These are phyloP conservation scores for Phaeophleospora eucalypticola DNA, from an alignment of 2,329 filamentous ascomycete genomes.

Conservation along the genomic window DNA sequence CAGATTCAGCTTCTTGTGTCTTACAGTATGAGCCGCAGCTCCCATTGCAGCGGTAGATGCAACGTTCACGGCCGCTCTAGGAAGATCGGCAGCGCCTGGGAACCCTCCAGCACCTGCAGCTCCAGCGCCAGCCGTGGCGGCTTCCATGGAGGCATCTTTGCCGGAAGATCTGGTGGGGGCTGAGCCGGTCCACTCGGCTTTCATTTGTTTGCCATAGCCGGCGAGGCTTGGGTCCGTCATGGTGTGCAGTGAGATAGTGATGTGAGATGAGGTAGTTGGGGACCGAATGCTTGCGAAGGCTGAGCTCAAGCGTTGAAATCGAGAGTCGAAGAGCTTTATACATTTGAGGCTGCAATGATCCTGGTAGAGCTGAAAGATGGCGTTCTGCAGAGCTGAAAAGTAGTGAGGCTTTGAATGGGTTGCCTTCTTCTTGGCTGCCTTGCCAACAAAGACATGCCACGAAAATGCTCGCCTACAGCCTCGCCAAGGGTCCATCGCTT, in stretches of 20 bases:
- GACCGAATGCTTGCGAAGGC: no score
- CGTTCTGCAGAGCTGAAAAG: no score
- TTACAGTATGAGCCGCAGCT: background rate
- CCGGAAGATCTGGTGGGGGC: background rate
- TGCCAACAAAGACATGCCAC: background rate
- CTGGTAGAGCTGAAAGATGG: no score
- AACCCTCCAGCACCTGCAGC: background rate
- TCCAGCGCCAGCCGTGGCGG: background rate
- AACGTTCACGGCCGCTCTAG: background rate
- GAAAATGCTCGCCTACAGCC: slow-evolving; percentile 18
- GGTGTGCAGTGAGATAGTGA: background rate
- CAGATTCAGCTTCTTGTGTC: no score
- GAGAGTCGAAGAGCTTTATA: background rate
- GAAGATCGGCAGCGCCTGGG: background rate
- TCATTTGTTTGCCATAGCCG: background rate
- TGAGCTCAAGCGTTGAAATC: no score
- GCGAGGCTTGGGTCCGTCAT: background rate
- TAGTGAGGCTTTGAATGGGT: no score
- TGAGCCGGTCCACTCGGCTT: background rate
- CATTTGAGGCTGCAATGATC: no score
- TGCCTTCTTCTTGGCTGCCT: no score
- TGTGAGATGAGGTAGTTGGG: no score
- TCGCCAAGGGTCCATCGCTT: slow-evolving; percentile 33
- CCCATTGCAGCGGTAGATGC: background rate
- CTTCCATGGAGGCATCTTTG: background rate